These are phyloP conservation scores for Magnusiomyces starmeri DNA, from an alignment of 1,139 yeast species.

Conservation along the genomic window DNA sequence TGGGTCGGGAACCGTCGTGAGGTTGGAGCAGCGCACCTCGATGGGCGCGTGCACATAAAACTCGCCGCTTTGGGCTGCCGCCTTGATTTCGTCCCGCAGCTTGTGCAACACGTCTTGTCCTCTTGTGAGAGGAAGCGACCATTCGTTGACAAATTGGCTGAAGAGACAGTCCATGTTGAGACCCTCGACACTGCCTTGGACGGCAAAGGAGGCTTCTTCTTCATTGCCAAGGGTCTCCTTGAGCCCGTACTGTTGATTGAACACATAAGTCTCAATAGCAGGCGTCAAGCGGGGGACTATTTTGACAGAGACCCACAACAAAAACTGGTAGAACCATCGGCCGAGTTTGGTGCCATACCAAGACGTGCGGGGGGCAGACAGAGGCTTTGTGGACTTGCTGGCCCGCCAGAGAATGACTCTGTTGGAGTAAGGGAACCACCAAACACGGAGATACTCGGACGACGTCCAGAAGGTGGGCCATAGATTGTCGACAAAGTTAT, in stretches of 20 bases:
- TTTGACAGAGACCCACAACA: slow-evolving; percentile 74
- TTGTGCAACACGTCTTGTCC: slow-evolving; percentile 68
- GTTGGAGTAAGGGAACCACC: slow-evolving; percentile 96
- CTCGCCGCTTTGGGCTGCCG: slow-evolving; percentile 52
- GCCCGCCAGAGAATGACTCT: slow-evolving; percentile 91
- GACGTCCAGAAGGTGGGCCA: slow-evolving; percentile 65
- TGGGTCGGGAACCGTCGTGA: slow-evolving; percentile 43
- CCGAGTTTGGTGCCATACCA: slow-evolving; percentile 85
- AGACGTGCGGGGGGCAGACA: slow-evolving; percentile 60
- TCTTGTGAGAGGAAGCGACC: slow-evolving; percentile 81
- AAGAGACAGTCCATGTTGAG: slow-evolving; percentile 94
- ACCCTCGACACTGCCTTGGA: slow-evolving; percentile 69
- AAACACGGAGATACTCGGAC: slow-evolving; percentile 82
- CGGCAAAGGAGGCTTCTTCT: slow-evolving; percentile 60
- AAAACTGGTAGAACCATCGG: slow-evolving; percentile 66
- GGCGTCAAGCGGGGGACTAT: slow-evolving; percentile 74
- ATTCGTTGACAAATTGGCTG: slow-evolving; percentile 90
- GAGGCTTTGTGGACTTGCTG: slow-evolving; percentile 54
- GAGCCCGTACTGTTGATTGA: slow-evolving; percentile 69
- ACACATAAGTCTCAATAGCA: slow-evolving; percentile 72
- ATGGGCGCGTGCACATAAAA: slow-evolving; percentile 92
- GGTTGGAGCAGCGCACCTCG: slow-evolving; percentile 89
- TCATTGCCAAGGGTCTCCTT: slow-evolving; percentile 48
- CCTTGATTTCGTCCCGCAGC: slow-evolving; percentile 52
- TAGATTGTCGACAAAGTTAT: slow-evolving; percentile 56